Conservation (phyloP, 2,329 filamentous ascomycete genomes). For the Helicocarpus griseus region DNA sequence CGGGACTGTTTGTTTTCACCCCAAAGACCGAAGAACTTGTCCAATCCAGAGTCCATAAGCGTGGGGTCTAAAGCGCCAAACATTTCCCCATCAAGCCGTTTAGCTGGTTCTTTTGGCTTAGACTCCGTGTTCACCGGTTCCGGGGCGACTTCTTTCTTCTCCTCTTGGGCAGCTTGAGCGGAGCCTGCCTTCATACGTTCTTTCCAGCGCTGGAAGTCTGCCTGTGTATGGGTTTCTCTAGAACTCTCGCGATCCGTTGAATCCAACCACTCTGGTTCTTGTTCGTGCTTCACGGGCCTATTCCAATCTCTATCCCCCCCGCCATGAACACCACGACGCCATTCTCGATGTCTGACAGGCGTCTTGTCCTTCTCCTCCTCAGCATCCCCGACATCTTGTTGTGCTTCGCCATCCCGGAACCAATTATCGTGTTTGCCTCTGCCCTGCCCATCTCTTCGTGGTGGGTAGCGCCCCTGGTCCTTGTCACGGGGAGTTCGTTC, state of each 20-base stretch:
- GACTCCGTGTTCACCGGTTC: conserved; percentile 27
- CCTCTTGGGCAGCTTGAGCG: conserved; percentile 24
- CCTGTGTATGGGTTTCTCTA: conserved; percentile 64
- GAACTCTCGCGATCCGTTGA: conserved; percentile 58
- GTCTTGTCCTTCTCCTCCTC: conserved; percentile 38
- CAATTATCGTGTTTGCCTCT: conserved; percentile 65
- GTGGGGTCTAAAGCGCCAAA: conserved; percentile 48
- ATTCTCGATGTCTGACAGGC: conserved; percentile 54
- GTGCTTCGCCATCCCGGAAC: conserved; percentile 52
- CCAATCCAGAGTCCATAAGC: conserved; percentile 57
- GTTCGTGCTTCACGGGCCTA: conserved; percentile 50
- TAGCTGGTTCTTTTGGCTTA: conserved; percentile 26
- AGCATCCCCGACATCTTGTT: conserved; percentile 26
- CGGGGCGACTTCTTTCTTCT: conserved; percentile 33
- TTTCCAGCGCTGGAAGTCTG: conserved; percentile 93
- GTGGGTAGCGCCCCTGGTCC: conserved; percentile 41
- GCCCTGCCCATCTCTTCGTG: conserved; percentile 54
- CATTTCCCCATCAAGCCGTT: conserved; percentile 40
- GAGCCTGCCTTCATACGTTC: conserved; percentile 70
- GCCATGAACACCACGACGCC: conserved; percentile 41
- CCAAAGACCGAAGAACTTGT: conserved; percentile 65
- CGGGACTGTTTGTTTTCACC: conserved; percentile 35
- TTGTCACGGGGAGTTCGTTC: conserved; percentile 45
- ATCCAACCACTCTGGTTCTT: conserved; percentile 88
- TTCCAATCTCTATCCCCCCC: conserved; percentile 48